phyloP scores from a whole-genome alignment of 768 basidiomycete species.

The Ramaria rubella region DNA sequence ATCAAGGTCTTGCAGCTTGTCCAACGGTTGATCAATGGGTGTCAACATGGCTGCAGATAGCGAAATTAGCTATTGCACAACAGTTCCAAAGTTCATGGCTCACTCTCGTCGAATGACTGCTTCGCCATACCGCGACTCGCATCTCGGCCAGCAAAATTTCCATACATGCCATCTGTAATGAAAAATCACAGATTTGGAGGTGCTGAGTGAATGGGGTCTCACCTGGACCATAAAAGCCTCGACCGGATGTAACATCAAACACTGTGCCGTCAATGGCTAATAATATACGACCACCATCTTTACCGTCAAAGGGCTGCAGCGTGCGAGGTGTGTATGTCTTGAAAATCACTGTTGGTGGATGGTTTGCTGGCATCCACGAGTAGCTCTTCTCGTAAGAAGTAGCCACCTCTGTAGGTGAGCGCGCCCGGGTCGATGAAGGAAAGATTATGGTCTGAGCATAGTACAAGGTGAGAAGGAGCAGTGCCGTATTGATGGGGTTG shows the following conservation, averaged over 20 bases:
- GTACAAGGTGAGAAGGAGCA: constrained; percentile 74
- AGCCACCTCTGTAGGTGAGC: constrained; percentile 42
- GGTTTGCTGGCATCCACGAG: constrained; percentile 85
- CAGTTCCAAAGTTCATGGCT: constrained; percentile 20
- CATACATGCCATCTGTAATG: constrained; percentile 82
- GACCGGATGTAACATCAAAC: constrained; percentile 87
- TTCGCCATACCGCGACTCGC: constrained; percentile 97
- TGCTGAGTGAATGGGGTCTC: no score
- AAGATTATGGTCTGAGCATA: constrained; percentile 68
- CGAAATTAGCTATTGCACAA: constrained; percentile 9
- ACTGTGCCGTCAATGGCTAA: constrained; percentile 83
- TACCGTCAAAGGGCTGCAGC: constrained; percentile 58
- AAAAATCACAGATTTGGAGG: background rate
- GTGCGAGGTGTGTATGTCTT: constrained; percentile 75
- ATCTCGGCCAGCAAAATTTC: constrained; percentile 95
- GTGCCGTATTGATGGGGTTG: constrained; percentile 74
- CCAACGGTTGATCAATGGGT: constrained; percentile 77
- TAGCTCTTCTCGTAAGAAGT: constrained; percentile 76
- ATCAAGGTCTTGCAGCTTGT: constrained; percentile 73
- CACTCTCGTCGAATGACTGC: constrained; percentile 91
- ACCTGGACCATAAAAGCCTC: constrained; percentile 95
- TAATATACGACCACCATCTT: constrained; percentile 64
- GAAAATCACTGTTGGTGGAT: constrained; percentile 73
- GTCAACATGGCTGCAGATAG: constrained; percentile 80
- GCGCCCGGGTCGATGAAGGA: constrained; percentile 42